These are phyloP conservation scores for Perilla frutescens DNA, from an alignment of 257 asterid species.

Conservation along the genomic window DNA sequence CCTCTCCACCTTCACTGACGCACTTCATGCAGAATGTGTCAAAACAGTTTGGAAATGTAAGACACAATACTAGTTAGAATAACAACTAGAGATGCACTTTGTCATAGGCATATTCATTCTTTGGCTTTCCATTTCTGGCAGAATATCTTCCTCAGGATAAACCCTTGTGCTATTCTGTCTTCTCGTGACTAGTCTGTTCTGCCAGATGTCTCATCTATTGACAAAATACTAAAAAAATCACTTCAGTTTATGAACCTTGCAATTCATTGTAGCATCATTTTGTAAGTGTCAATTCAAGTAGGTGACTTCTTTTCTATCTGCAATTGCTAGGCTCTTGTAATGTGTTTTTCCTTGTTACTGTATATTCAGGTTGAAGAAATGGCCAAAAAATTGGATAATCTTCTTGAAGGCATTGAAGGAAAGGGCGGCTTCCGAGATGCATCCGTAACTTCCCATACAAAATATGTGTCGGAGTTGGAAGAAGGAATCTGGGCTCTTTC, in stretches of 20 bases:
- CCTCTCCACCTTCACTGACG: conserved; percentile 40
- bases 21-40: conserved; percentile 54
- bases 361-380: conserved; percentile 81
- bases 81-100: not conserved
- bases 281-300: conserved; percentile 19
- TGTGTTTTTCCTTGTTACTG: conserved; percentile 24
- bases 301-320: conserved; percentile 25
- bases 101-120: conserved; percentile 14
- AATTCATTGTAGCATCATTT: conserved; percentile 8
- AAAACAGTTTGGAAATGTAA: conserved; percentile 78
- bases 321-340: conserved; percentile 18
- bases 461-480: conserved; percentile 66
- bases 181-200: conserved; percentile 25
- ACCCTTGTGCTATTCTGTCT: conserved; percentile 23
- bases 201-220: conserved; percentile 29
- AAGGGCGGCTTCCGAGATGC: conserved; percentile 83
- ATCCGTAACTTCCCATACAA: conserved; percentile 62
- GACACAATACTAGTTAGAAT: conserved; percentile 33
- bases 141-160: conserved; percentile 5
- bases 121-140: conserved; percentile 27
- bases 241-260: conserved; percentile 24
- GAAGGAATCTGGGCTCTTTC: conserved; percentile 68
- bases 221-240: not conserved
- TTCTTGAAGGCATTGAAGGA: conserved; percentile 78
- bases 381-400: conserved; percentile 70